These are phyloP conservation scores for Marasmius tenuissimus DNA, from an alignment of 1,284 basidiomycete genomes.

Conservation along the genomic window DNA sequence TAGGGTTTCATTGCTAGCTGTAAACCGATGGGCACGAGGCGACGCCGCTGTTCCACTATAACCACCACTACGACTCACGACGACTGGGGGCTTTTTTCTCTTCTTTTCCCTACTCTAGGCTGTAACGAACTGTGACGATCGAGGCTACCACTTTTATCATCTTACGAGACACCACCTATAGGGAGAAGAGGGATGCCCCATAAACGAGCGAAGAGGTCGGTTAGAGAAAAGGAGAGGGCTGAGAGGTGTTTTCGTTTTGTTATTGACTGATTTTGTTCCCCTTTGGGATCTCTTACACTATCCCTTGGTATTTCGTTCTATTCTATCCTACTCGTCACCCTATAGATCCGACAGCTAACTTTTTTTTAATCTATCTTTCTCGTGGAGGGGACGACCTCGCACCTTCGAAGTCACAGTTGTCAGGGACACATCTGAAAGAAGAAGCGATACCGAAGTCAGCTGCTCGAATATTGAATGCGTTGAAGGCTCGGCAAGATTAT, in stretches of 20 bases:
- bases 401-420: constrained; percentile 30
- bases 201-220: constrained; percentile 14
- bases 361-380: background rate
- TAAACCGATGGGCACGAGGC: too few species aligned
- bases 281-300: background rate
- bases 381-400: constrained; percentile 50
- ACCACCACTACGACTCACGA: too few species aligned
- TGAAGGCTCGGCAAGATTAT: constrained; percentile 53
- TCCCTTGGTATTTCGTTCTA: background rate
- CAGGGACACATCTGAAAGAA: constrained; percentile 32
- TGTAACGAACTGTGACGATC: too few species aligned
- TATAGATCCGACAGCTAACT: too few species aligned
- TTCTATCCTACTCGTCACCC: too few species aligned
- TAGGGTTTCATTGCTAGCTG: too few species aligned
- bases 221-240: constrained; percentile 9
- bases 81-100: too few species aligned
- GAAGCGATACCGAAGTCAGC: constrained; percentile 71
- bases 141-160: too few species aligned
- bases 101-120: too few species aligned
- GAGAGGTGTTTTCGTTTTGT: background rate
- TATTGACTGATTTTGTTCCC: background rate
- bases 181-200: constrained; percentile 9
- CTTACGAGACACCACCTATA: too few species aligned
- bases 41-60: too few species aligned
- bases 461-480: constrained; percentile 62